Conservation (phyloP, 768 basidiomycete species). For the Clavulina sp. region DNA sequence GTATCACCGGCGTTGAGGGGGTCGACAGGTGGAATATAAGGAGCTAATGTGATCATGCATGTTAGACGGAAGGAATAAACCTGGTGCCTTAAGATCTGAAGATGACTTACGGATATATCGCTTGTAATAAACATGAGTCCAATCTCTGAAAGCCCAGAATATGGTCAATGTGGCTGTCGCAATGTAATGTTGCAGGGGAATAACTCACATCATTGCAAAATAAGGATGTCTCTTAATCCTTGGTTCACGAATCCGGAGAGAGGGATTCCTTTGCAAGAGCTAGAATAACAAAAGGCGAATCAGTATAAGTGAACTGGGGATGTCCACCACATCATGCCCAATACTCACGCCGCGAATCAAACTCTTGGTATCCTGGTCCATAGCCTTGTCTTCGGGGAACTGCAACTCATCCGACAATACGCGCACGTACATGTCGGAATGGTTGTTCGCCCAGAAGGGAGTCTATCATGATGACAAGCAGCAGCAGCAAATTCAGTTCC, state of each 20-base stretch:
- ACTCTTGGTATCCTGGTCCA: conserved; percentile 90
- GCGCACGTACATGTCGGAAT: conserved; percentile 86
- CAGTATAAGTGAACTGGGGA: not conserved
- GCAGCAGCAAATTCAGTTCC: not conserved
- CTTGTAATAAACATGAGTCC: conserved; percentile 88
- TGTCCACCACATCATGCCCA: not conserved
- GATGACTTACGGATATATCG: conserved; percentile 74
- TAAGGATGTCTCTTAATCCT: conserved; percentile 89
- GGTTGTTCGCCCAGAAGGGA: conserved; percentile 83
- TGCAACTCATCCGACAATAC: conserved; percentile 79
- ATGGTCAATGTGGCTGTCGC: conserved; percentile 7
- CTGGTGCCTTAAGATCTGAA: conserved; percentile 10
- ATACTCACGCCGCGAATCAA: conserved; percentile 77
- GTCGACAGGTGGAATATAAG: conserved; percentile 84
- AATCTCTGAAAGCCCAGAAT: conserved; percentile 40
- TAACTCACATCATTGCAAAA: conserved; percentile 77
- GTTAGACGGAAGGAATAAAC: conserved; percentile 11
- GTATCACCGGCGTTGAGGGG: conserved; percentile 87
- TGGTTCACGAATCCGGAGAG: conserved; percentile 78
- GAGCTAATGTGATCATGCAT: conserved; percentile 32
- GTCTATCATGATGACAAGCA: conserved; percentile 35
- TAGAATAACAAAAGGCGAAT: conserved; percentile 18
- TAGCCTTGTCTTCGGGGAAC: conserved; percentile 80
- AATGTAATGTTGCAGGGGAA: conserved; percentile 6
- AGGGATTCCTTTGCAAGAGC: conserved; percentile 88